Percentiles rank a stretch among this genome's conserved stretches.
phyloP scores from a whole-genome alignment of 768 basidiomycete genomes.

The Mycena indigotica region DNA sequence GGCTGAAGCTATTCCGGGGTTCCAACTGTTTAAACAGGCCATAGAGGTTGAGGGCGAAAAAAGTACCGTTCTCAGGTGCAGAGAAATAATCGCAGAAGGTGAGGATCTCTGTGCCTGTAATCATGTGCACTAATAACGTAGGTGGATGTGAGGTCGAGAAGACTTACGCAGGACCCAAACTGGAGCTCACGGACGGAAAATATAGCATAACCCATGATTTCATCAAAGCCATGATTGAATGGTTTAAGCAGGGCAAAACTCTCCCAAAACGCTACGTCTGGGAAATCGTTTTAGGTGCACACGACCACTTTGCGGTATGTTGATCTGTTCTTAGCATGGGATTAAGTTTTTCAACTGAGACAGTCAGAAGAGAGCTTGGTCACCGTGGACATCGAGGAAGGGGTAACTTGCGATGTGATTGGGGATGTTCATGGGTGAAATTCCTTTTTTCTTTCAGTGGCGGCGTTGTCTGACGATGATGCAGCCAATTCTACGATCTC shows the following conservation, averaged over 20 bases:
- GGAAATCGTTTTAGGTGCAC: constrained; percentile 92
- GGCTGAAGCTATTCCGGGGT: not conserved
- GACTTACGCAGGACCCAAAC: constrained; percentile 73
- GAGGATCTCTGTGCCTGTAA: constrained; percentile 19
- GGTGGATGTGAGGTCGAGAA: constrained; percentile 82
- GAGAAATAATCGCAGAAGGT: constrained; percentile 82
- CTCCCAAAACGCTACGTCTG: constrained; percentile 87
- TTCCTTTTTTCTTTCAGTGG: not conserved
- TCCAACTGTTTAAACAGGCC: constrained; percentile 49
- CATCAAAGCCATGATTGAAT: constrained; percentile 81
- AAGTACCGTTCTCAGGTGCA: constrained; percentile 70
- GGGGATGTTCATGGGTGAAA: constrained; percentile 89
- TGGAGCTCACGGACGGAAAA: constrained; percentile 63
- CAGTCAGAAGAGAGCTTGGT: constrained; percentile 83
- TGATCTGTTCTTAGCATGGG: too few species aligned
- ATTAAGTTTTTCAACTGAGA: too few species aligned
- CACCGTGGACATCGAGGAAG: constrained; percentile 71
- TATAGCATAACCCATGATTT: constrained; percentile 78
- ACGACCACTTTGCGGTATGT: constrained; percentile 71
- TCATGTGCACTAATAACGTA: too few species aligned
- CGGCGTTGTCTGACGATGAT: not conserved
- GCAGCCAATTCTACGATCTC: constrained; percentile 92
- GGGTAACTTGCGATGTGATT: constrained; percentile 87
- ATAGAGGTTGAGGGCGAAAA: constrained; percentile 93
- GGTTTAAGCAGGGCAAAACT: constrained; percentile 95